Conservation (phyloP, 306 rosid species). For the Arachis stenosperma region DNA sequence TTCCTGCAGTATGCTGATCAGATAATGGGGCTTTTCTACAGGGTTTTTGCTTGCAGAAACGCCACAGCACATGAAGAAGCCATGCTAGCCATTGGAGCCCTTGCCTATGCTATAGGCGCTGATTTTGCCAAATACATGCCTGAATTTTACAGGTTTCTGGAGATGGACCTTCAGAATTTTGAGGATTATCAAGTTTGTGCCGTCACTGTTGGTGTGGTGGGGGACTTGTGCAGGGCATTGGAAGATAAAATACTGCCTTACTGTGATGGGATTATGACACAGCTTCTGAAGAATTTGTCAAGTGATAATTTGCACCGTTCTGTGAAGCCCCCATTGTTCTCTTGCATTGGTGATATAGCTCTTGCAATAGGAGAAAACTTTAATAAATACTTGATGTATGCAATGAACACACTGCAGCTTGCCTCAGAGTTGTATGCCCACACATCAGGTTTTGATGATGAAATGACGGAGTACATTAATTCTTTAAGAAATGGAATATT, state of each 20-base stretch:
- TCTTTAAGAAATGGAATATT: conserved; percentile 88
- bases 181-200: conserved; percentile 95
- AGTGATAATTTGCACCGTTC: conserved; percentile 89
- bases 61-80: conserved; percentile 97
- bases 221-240: conserved; percentile 88
- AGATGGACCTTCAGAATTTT: conserved; percentile 88
- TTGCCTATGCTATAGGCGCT: conserved; percentile 77
- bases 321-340: conserved; percentile 87
- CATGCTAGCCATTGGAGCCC: conserved; percentile 96
- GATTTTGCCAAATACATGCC: conserved; percentile 85
- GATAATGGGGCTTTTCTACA: conserved; percentile 77
- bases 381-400: conserved; percentile 82
- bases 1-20: conserved; percentile 81
- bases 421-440: conserved; percentile 83
- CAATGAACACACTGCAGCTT: conserved; percentile 88
- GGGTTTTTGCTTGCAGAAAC: conserved; percentile 86
- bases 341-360: conserved; percentile 92
- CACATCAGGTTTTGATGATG: conserved; percentile 75
- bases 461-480: conserved; percentile 80
- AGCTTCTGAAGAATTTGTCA: conserved; percentile 82
- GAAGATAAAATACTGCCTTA: conserved; percentile 86
- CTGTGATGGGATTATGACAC: conserved; percentile 93
- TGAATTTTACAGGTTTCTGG: conserved; percentile 76
- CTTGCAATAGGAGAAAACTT: conserved; percentile 88
- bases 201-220: conserved; percentile 94